These are phyloP conservation scores for Cladosporium colombiae DNA, from an alignment of 2,329 filamentous ascomycete species.

Conservation along the genomic window DNA sequence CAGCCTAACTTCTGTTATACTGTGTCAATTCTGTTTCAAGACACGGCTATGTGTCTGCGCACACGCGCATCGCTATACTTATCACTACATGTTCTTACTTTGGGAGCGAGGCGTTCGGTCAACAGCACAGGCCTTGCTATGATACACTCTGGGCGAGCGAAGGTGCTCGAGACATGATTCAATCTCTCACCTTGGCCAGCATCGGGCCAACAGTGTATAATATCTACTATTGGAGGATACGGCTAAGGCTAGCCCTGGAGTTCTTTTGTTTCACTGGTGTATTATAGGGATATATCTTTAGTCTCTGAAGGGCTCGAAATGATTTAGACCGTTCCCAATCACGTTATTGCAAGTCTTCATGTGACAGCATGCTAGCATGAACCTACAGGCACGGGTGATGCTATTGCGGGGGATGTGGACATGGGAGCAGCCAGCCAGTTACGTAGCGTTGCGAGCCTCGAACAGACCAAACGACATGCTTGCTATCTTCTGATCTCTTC, in stretches of 20 bases:
- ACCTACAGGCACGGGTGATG: not conserved
- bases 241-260: not conserved
- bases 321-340: not conserved
- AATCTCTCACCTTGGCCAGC: not conserved
- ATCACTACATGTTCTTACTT: not conserved
- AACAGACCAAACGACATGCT: not conserved
- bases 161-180: not conserved
- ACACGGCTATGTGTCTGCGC: not conserved
- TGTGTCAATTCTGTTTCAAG: not conserved
- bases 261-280: not conserved
- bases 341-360: not conserved
- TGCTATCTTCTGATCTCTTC: not conserved
- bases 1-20: not conserved
- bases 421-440: not conserved
- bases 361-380: not conserved
- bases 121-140: slow-evolving; percentile 6
- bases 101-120: slow-evolving; percentile 9
- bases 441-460: slow-evolving; percentile 4
- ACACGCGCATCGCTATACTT: not conserved
- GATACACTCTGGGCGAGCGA: not conserved
- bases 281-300: not conserved
- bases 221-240: not conserved
- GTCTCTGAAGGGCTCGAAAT: not conserved
- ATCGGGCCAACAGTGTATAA: slow-evolving; percentile 1
- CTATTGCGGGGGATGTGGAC: slow-evolving; percentile 3